Evolutionary conservation across 1,139 yeast species (phyloP).

Genomic region (Suzukiozyma palmioleophila): DNA sequence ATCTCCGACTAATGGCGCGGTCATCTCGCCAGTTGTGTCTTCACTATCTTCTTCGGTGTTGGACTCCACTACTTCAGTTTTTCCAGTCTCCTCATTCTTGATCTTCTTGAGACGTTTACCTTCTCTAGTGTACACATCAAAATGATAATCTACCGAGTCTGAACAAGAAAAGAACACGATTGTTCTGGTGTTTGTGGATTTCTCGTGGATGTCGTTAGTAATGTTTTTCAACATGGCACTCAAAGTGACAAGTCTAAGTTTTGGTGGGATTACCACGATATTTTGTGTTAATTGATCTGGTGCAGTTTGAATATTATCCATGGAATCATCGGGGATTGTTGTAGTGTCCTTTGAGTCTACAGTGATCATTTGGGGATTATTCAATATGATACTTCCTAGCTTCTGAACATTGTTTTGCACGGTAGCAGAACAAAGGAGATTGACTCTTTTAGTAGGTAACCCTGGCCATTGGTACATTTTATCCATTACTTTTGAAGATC

Average conservation of each 20-base stretch:
- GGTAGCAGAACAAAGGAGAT: constrained; percentile 91
- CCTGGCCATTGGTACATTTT: constrained; percentile 40
- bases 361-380: constrained; percentile 63
- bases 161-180: constrained; percentile 91
- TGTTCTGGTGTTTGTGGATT: constrained; percentile 40
- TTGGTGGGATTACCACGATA: constrained; percentile 82
- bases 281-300: constrained; percentile 89
- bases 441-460: constrained; percentile 68
- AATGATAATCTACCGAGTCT: constrained; percentile 92
- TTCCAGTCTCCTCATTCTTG: constrained; percentile 22
- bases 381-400: constrained; percentile 71
- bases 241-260: constrained; percentile 76
- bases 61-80: constrained; percentile 16
- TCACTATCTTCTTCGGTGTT: constrained; percentile 16
- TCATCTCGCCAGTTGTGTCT: constrained; percentile 38
- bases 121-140: constrained; percentile 59
- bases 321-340: constrained; percentile 38
- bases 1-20: constrained; percentile 52
- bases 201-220: constrained; percentile 18
- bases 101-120: constrained; percentile 38
- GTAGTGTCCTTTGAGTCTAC: constrained; percentile 32
- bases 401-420: constrained; percentile 76
- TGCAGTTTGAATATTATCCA: constrained; percentile 46
- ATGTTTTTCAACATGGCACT: constrained; percentile 59
- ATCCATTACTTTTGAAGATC: constrained; percentile 36